phyloP scores from a whole-genome alignment of 176 grass and related monocot genomes.

The Hsuehochloa calcarea region DNA sequence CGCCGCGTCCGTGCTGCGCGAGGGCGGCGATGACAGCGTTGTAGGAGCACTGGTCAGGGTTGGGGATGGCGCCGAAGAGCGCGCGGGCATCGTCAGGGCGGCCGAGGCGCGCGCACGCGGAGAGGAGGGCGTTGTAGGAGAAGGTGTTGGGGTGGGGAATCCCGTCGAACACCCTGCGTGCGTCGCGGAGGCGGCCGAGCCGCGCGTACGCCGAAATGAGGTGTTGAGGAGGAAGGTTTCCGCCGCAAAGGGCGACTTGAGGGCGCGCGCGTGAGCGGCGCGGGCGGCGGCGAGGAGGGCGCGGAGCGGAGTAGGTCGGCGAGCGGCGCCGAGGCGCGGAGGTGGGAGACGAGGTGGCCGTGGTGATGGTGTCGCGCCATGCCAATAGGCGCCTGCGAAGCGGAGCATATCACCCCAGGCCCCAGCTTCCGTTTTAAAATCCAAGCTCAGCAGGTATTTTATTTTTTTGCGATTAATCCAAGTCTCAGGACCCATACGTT shows the following conservation, averaged over 20 bases:
- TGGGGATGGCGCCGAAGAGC: slow-evolving; percentile 24
- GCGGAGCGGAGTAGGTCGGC: slow-evolving; percentile 27
- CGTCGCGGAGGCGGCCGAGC: slow-evolving; percentile 30
- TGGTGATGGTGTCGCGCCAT: neutral
- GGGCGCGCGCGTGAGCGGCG: slow-evolving; percentile 2
- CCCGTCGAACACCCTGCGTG: slow-evolving; percentile 28
- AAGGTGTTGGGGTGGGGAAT: slow-evolving; percentile 30
- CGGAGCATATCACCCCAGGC: neutral
- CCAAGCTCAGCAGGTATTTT: too few species aligned
- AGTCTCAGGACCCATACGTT: too few species aligned
- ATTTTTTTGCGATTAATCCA: too few species aligned
- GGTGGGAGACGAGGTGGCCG: slow-evolving; percentile 23
- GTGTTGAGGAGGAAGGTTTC: slow-evolving; percentile 39
- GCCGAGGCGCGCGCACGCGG: neutral
- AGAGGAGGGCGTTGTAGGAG: slow-evolving; percentile 37
- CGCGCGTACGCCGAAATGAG: slow-evolving; percentile 32
- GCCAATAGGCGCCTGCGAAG: neutral
- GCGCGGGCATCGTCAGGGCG: neutral
- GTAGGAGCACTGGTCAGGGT: slow-evolving; percentile 10
- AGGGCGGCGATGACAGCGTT: slow-evolving; percentile 39
- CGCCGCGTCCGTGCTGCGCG: slow-evolving; percentile 27
- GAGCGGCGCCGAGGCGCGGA: neutral
- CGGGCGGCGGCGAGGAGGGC: neutral
- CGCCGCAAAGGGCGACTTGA: slow-evolving; percentile 18
- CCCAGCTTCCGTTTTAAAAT: too few species aligned